Evolutionary conservation across 116 monocot genomes (phyloP), one percentile per base, ranked within the genome.

Genomic region (Trichopus zeylanicus): DNA sequence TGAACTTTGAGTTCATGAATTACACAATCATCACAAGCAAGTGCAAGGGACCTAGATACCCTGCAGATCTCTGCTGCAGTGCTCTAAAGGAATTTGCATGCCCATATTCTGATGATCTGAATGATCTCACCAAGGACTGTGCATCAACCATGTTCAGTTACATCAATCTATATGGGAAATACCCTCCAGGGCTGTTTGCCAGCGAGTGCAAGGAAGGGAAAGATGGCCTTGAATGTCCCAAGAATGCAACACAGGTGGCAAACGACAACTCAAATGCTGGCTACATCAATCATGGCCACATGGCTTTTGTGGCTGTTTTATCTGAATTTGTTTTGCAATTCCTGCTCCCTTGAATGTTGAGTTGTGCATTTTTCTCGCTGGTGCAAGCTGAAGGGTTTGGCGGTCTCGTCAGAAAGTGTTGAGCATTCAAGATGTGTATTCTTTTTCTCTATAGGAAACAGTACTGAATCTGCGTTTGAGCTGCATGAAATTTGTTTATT

Each of bases 141-240:
- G 60, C 79, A 1, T 24, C 73, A 5, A 66, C 65, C 24, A 79
- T 79, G 79, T 79, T 73, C 61, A 79, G 73, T 51, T 78, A 78
- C 60, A 65, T 78, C 7, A 73, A 78, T 33, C 64, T 65, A 5
- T 55, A 26, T 12, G 79, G 73, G 6, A 34, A 13, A 21, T 79
- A 79, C 61, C 79, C 79, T 27, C 56, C 79, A 0, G 69, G 69
- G 19, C 53, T 79, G 7, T 79, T 79, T 28, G 64, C 73, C 16
- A 73, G 51, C 15, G 65, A 52, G 48, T 78, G 78, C 60, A 63
- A 16, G 20, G 69, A 60, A 23, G 64, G 64, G 26, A 73, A 78
- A 57, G 23, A 55, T 0, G 79, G 79, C 16, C 33, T 73, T 7
- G 29, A 26, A 19, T 68, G 59, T 48, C 26, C 68, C 3, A 21